Base-by-base conservation (phyloP, 441 rosid genomes). In the Adansonia madagascariensis region DNA sequence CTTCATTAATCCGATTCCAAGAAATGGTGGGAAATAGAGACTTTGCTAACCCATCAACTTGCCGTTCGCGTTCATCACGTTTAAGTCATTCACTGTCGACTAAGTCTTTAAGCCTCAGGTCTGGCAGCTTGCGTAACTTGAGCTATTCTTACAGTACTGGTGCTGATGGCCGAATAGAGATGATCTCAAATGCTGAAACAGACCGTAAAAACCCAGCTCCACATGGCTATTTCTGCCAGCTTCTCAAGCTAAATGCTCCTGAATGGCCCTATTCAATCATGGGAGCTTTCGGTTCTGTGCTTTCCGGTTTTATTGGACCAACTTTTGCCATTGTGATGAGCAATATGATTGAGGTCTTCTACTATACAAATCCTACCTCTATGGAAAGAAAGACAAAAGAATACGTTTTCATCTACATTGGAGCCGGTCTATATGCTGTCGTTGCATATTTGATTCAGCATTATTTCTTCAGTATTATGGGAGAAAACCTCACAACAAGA, bases 181-280 rank as follows among this genome's bases (percentile, higher is more conserved):
- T 96, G 99, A 74, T 94, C 70, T 96, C 99, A 18, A 96, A 91
- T 6, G 98, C 99, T 6, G 99, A 96, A 84, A 92, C 98, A 0
- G 99, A 91, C 67, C 81, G 97, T 56, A 96, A 91, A 80, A 91
- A 87, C 70, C 94, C 94, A 3, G 98, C 99, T 0, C 99, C 99
- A 55, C 66, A 86, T 6, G 92, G 92, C 41, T 96, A 96, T 85
- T 96, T 96, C 88, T 88, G 83, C 84, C 85, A 98, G 82, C 94
- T 96, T 74, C 93, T 96, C 81, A 92, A 91, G 83, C 89, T 96
- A 77, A 96, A 96, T 72, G 91, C 96, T 71, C 99, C 99, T 0
- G 99, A 96, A 77, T 96, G 99, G 99, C 98, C 99, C 63, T 96
- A 96, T 86, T 92, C 98, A 43, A 88, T 96, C 75, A 94, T 94